Evolutionary conservation across 352 stramenopile genomes (phyloP), one percentile per base, ranked within the genome.

Genomic region (Phytophthora crassamura): DNA sequence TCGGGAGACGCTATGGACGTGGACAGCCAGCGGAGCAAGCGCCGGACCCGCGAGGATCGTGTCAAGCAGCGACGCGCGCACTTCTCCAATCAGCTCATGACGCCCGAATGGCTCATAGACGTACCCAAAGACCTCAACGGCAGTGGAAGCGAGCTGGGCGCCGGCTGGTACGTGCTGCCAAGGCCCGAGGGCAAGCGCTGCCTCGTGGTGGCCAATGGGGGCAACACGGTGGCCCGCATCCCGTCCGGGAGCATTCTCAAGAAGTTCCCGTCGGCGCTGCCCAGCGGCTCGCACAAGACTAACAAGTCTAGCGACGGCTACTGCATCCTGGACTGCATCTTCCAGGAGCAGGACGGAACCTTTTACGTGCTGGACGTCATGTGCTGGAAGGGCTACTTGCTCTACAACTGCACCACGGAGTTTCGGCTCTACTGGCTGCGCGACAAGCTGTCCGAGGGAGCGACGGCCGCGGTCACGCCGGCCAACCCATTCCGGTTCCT

Each of bases 321-420:
- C 64, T 97, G 86, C 58, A 94, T 98, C 59, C 66, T 98, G 14
- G 91, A 98, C 64, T 97, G 90, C 71, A 89, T 98, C 55, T 98
- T 93, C 68, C 85, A 97, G 52, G 91, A 97, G 54, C 74, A 87
- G 43, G 78, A 97, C 59, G 54, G 69, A 34, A 97, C 90, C 0
- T 98, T 97, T 52, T 97, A 96, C 68, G 89, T 98, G 32, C 62
- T 97, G n/a, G 93, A 98, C 64, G 84, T 97, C 67, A 94, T 98
- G 87, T 96, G 88, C 75, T 98, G 93, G 93, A 98, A 97, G 68
- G 85, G 89, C n/a, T 95, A 96, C 61, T 50, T 94, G 51, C 66
- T 98, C 39, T 97, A 97, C 66, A 93, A 97, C 71, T 97, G 91
- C 72, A 95, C 91, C n/a, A 93, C 84, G 9, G 90, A 97, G 63